These are phyloP conservation scores for Pseudogymnoascus sp. DNA, from an alignment of 2,329 filamentous ascomycete species.

Conservation along the genomic window DNA sequence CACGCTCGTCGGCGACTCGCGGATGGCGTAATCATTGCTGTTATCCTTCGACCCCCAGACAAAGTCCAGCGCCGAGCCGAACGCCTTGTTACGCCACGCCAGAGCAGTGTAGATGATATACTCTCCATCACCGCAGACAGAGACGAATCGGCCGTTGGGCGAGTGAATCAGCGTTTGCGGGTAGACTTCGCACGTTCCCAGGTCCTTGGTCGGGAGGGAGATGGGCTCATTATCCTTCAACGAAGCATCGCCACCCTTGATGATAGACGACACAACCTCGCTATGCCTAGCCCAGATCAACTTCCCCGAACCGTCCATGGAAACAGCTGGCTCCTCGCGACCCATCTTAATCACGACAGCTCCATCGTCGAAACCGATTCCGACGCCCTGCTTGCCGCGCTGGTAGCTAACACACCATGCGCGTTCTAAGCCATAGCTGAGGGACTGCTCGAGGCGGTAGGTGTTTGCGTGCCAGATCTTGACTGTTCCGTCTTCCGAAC, in stretches of 20 bases:
- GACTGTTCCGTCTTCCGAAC: slow-evolving; percentile 93
- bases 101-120: slow-evolving; percentile 98
- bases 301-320: slow-evolving; percentile 94
- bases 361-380: slow-evolving; percentile 94
- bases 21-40: slow-evolving; percentile 96
- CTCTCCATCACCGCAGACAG: slow-evolving; percentile 90
- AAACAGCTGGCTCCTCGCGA: slow-evolving; percentile 91
- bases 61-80: slow-evolving; percentile 91
- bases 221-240: slow-evolving; percentile 87
- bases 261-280: slow-evolving; percentile 88
- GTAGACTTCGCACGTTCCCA: slow-evolving; percentile 94
- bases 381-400: slow-evolving; percentile 86
- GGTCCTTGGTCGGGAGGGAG: slow-evolving; percentile 80
- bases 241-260: slow-evolving; percentile 78
- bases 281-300: slow-evolving; percentile 93
- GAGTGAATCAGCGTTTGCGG: slow-evolving; percentile 91
- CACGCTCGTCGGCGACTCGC: slow-evolving; percentile 87
- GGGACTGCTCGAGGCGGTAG: slow-evolving; percentile 87
- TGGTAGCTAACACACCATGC: slow-evolving; percentile 98
- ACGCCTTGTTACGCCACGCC: slow-evolving; percentile 95
- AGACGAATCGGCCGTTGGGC: slow-evolving; percentile 85
- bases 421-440: slow-evolving; percentile 91
- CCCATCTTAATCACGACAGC: slow-evolving; percentile 97
- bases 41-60: slow-evolving; percentile 96
- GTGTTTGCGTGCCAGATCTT: slow-evolving; percentile 99